These are phyloP conservation scores for Rhizopogon hawkerae DNA, from an alignment of 1,284 basidiomycete genomes.

Conservation along the genomic window DNA sequence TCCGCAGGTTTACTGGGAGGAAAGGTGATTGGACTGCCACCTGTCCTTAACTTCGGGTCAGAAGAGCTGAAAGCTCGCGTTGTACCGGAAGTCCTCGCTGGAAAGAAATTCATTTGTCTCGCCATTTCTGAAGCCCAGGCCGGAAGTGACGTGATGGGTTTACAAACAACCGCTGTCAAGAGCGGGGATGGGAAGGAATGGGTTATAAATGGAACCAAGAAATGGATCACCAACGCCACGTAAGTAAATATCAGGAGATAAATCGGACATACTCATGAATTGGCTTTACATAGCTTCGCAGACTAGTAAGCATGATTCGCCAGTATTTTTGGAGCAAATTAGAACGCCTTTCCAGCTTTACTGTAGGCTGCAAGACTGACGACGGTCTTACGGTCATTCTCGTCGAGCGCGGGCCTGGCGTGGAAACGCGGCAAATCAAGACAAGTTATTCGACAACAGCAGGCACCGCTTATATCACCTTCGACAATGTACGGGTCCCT, in stretches of 20 bases:
- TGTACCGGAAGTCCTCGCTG: constrained; percentile 73
- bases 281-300: constrained; percentile 35
- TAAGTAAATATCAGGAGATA: constrained; percentile 12
- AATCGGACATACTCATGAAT: neutral
- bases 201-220: constrained; percentile 78
- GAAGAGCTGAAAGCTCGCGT: constrained; percentile 71
- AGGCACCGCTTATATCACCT: constrained; percentile 74
- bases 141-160: constrained; percentile 81
- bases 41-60: constrained; percentile 77
- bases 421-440: constrained; percentile 75
- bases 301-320: constrained; percentile 34
- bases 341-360: constrained; percentile 37
- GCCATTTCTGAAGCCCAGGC: constrained; percentile 88
- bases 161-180: constrained; percentile 77
- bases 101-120: constrained; percentile 73
- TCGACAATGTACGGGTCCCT: constrained; percentile 77
- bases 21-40: constrained; percentile 73
- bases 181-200: constrained; percentile 77
- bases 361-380: constrained; percentile 60
- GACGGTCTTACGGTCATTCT: constrained; percentile 55
- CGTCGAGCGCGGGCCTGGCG: constrained; percentile 62
- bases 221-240: constrained; percentile 83
- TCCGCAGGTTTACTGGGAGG: constrained; percentile 57
- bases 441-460: constrained; percentile 63
- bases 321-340: neutral